These are phyloP conservation scores for Polygonum maritimum DNA, from an alignment of 148 eudicot genomes.

Conservation along the genomic window DNA sequence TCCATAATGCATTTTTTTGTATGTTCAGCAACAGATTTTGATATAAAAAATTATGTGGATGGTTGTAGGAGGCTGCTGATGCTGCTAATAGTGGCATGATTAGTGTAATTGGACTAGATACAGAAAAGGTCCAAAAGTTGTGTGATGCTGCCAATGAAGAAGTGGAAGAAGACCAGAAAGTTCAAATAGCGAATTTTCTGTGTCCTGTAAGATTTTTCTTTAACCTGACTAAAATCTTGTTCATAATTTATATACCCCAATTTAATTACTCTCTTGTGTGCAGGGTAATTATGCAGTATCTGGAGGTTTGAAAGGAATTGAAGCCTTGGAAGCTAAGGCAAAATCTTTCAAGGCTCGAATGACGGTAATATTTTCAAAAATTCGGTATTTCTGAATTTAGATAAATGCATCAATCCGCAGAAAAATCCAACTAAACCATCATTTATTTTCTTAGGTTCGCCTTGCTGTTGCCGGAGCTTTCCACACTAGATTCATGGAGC, in stretches of 20 bases:
- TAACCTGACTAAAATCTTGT: background rate
- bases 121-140: conserved; percentile 66
- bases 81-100: conserved; percentile 86
- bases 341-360: conserved; percentile 96
- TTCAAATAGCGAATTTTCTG: conserved; percentile 79
- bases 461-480: conserved; percentile 88
- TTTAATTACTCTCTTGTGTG: background rate
- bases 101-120: conserved; percentile 79
- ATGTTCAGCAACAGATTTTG: background rate
- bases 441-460: conserved; percentile 45
- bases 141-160: conserved; percentile 94
- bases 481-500: conserved; percentile 86
- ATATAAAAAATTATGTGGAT: background rate
- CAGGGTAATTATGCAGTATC: conserved; percentile 97
- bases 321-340: conserved; percentile 93
- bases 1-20: background rate
- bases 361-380: conserved; percentile 48
- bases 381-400: background rate
- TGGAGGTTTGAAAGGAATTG: conserved; percentile 90
- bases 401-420: background rate
- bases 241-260: background rate
- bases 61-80: conserved; percentile 68
- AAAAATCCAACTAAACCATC: background rate
- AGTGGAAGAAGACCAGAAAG: conserved; percentile 65
- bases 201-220: conserved; percentile 43